Percentiles rank a stretch among this genome's conserved stretches.
Conservation (phyloP, 2,329 filamentous ascomycete species). For the Neonectria magnoliae region DNA sequence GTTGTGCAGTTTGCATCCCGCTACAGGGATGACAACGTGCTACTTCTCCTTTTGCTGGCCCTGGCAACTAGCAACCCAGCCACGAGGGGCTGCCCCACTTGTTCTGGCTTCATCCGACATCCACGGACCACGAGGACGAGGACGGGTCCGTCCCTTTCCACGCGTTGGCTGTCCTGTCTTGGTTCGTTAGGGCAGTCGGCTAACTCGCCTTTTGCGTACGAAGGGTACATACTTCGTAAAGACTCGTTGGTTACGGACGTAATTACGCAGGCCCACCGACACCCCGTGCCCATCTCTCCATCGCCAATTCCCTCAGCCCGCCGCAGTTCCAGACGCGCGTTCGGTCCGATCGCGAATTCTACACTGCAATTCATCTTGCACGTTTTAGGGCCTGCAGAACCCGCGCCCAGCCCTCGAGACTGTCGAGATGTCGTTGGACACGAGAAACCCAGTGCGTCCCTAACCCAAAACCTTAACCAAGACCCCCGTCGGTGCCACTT, state of each 20-base stretch:
- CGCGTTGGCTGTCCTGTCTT: conserved; percentile 3
- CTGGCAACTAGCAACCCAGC: neutral
- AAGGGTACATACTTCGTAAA: neutral
- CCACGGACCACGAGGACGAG: neutral
- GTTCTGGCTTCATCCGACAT: neutral
- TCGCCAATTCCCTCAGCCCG: neutral
- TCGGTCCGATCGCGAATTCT: neutral
- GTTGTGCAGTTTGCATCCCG: neutral
- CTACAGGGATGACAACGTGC: conserved; percentile 16
- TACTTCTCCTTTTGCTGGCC: conserved; percentile 2
- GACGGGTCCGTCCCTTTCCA: conserved; percentile 5
- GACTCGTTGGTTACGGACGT: neutral
- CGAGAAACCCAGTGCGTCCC: conserved; percentile 19
- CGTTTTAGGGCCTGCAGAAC: neutral
- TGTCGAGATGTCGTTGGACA: conserved; percentile 18
- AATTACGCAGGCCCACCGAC: conserved; percentile 18
- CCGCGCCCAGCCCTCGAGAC: conserved; percentile 1
- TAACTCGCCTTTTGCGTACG: conserved; percentile 1
- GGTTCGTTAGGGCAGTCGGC: neutral
- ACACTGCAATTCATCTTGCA: neutral
- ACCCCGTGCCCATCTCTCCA: conserved; percentile 17
- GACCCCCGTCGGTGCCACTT: conserved; percentile 36
- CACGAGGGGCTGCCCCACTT: conserved; percentile 20
- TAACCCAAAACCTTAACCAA: conserved; percentile 23
- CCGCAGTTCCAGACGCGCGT: neutral